Conservation (phyloP, 208 protist species). For the Crithidia fasciculata region DNA sequence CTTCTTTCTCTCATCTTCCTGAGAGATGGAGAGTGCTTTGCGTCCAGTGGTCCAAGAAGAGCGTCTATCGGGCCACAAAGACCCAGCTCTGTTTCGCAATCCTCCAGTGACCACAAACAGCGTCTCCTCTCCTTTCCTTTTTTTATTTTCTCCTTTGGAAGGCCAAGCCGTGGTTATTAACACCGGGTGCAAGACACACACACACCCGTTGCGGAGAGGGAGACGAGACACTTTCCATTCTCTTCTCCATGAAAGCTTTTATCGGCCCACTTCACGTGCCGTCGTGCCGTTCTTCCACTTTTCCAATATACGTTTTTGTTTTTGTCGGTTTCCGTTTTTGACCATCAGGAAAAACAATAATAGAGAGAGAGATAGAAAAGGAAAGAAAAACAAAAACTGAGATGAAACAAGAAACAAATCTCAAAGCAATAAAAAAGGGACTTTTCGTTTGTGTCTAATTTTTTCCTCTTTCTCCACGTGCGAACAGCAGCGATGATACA, state of each 20-base stretch:
- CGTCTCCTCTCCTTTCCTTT: too few relatives aligned
- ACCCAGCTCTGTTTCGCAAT: too few relatives aligned
- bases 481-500: too few relatives aligned
- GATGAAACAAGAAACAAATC: background rate
- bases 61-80: too few relatives aligned
- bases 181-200: too few relatives aligned
- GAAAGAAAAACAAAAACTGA: background rate
- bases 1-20: background rate
- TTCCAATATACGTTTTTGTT: background rate
- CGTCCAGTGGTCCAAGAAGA: too few relatives aligned
- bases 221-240: background rate
- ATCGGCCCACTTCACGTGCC: background rate
- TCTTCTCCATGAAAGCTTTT: background rate
- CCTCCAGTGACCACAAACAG: too few relatives aligned
- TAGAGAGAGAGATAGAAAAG: conserved; percentile 3
- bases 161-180: too few relatives aligned
- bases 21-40: background rate
- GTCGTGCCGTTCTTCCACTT: background rate
- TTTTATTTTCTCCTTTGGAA: too few relatives aligned
- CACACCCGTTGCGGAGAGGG: too few relatives aligned
- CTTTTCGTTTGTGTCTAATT: background rate
- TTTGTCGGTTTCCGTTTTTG: background rate
- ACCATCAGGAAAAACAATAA: background rate
- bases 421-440: background rate
- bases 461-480: background rate